These are phyloP conservation scores for Pichia membranifaciens DNA, from an alignment of 805 yeast genomes.

Conservation along the genomic window DNA sequence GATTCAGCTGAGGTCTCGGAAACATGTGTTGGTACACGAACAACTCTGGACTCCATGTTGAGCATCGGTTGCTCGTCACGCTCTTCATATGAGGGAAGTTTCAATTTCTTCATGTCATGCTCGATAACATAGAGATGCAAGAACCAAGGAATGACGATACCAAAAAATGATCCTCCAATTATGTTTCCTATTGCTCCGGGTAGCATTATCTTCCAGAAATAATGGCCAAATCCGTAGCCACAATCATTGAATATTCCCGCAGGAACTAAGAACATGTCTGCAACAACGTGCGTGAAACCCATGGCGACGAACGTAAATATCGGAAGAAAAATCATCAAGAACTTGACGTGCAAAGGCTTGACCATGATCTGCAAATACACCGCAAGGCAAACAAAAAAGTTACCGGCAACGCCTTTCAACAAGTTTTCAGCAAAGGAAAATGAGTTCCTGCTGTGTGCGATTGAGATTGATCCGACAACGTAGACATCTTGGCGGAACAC, in stretches of 20 bases:
- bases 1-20: not conserved
- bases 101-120: slow-evolving; percentile 53
- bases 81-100: slow-evolving; percentile 63
- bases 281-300: slow-evolving; percentile 78
- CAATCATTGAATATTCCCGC: slow-evolving; percentile 67
- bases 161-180: slow-evolving; percentile 71
- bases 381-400: slow-evolving; percentile 70
- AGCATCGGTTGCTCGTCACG: slow-evolving; percentile 78
- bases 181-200: slow-evolving; percentile 73
- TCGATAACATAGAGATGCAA: slow-evolving; percentile 69
- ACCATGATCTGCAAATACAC: slow-evolving; percentile 73
- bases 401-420: slow-evolving; percentile 68
- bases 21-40: slow-evolving; percentile 33
- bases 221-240: slow-evolving; percentile 52
- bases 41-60: slow-evolving; percentile 73
- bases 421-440: slow-evolving; percentile 56
- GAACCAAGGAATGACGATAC: slow-evolving; percentile 62
- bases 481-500: slow-evolving; percentile 37
- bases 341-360: slow-evolving; percentile 72
- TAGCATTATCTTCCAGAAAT: slow-evolving; percentile 66
- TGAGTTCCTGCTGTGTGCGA: slow-evolving; percentile 39
- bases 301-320: slow-evolving; percentile 70
- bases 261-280: slow-evolving; percentile 69
- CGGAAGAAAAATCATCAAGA: slow-evolving; percentile 58
- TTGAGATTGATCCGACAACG: slow-evolving; percentile 41